phyloP scores from a whole-genome alignment of 192 early-diverging fungal species.

The Coemansia sp. region DNA sequence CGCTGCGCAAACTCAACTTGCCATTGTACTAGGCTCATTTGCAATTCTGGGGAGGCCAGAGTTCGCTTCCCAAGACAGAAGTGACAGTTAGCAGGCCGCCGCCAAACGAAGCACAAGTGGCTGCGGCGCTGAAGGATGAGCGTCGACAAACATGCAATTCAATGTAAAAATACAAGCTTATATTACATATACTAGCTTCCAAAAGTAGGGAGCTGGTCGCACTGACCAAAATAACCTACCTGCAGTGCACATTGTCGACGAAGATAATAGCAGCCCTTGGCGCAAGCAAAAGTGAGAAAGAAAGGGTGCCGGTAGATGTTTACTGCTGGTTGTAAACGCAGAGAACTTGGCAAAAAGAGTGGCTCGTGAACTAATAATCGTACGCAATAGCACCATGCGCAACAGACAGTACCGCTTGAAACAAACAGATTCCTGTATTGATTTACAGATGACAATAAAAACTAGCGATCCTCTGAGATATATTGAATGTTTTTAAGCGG shows the following conservation, averaged over 20 bases:
- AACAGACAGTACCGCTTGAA: not conserved
- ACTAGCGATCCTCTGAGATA: not conserved
- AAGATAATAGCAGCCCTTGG: slow-evolving; percentile 6
- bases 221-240: slow-evolving; percentile 1
- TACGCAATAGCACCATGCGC: slow-evolving; percentile 4
- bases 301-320: slow-evolving; percentile 2
- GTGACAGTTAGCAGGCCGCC: not conserved
- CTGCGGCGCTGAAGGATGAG: not conserved
- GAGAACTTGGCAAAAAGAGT: not conserved
- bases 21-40: not conserved
- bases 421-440: not conserved
- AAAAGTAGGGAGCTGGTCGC: not conserved
- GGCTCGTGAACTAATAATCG: not conserved
- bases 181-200: not conserved
- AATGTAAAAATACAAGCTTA: not conserved
- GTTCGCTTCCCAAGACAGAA: not conserved
- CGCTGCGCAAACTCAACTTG: slow-evolving; percentile 4
- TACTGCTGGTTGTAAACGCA: not conserved
- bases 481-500: not conserved
- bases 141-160: slow-evolving; percentile 1
- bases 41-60: not conserved
- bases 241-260: slow-evolving; percentile 9
- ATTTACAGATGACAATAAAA: not conserved
- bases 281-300: not conserved
- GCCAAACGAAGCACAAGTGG: slow-evolving; percentile 2